phyloP scores from a whole-genome alignment of 208 protist species.

The Polymyxa betae region DNA sequence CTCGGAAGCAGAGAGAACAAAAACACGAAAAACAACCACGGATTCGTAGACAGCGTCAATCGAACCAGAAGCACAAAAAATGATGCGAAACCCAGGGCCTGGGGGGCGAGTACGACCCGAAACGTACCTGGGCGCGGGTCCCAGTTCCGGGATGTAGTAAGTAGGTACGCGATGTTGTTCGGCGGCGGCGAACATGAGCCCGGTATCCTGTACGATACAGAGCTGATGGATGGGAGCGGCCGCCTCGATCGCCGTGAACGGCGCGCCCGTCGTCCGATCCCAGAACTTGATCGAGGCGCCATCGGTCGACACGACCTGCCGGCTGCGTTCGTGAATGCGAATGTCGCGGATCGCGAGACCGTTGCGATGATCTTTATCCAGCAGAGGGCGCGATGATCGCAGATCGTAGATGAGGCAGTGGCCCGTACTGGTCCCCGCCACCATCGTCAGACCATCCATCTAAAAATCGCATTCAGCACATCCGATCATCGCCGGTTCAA shows the following conservation, averaged over 20 bases:
- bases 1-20: no score
- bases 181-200: constrained; percentile 84
- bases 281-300: constrained; percentile 88
- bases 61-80: no score
- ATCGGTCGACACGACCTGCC: constrained; percentile 74
- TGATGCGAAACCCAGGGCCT: no score
- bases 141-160: constrained; percentile 92
- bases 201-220: constrained; percentile 65
- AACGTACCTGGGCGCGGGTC: constrained; percentile 89
- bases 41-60: no score
- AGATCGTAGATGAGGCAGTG: constrained; percentile 73
- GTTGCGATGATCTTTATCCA: constrained; percentile 92
- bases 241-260: constrained; percentile 83
- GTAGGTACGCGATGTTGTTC: constrained; percentile 86
- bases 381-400: constrained; percentile 71
- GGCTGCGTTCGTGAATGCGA: constrained; percentile 62
- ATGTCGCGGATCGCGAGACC: constrained; percentile 37
- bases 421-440: constrained; percentile 55
- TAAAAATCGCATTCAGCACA: not conserved
- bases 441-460: constrained; percentile 27
- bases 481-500: not conserved
- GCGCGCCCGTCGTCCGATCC: constrained; percentile 81
- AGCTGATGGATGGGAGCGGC: not conserved
- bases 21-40: no score
- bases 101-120: no score